Evolutionary conservation across 2,329 filamentous ascomycete genomes (phyloP).

Genomic region (Epichloe brachyelytri): DNA sequence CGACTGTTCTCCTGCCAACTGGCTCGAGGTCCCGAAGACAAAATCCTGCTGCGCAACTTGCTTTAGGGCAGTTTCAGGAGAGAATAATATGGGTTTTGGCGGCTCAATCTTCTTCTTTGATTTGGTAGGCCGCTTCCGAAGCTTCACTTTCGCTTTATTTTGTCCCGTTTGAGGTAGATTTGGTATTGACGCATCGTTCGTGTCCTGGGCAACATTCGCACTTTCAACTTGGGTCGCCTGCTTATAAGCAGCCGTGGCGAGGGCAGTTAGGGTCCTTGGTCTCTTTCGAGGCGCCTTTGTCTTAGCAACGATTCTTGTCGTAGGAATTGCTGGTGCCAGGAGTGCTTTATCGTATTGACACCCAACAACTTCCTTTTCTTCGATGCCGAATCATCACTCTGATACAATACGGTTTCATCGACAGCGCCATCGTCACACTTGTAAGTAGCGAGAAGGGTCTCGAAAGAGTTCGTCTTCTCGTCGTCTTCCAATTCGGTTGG

Average conservation of each 20-base stretch:
- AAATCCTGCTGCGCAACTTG: slow-evolving; percentile 60
- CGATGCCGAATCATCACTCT: neutral
- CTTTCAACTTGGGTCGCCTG: slow-evolving; percentile 19
- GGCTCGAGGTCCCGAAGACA: slow-evolving; percentile 77
- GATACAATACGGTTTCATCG: neutral
- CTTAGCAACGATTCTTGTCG: slow-evolving; percentile 25
- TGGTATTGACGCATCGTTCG: neutral
- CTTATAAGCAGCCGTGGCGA: slow-evolving; percentile 59
- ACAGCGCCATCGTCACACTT: slow-evolving; percentile 19
- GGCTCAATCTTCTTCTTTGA: slow-evolving; percentile 27
- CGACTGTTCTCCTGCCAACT: slow-evolving; percentile 61
- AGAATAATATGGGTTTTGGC: slow-evolving; percentile 44
- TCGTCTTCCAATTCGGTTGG: slow-evolving; percentile 4
- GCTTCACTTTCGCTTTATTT: slow-evolving; percentile 20
- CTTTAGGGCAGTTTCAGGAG: slow-evolving; percentile 54
- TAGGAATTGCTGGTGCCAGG: neutral
- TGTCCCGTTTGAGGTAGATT: slow-evolving; percentile 9
- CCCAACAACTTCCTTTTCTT: neutral
- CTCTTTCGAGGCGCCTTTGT: slow-evolving; percentile 52
- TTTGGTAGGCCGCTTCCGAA: slow-evolving; percentile 19
- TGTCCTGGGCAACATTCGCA: neutral
- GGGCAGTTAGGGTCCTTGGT: slow-evolving; percentile 61
- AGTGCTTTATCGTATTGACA: slow-evolving; percentile 2
- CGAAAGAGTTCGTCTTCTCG: slow-evolving; percentile 24
- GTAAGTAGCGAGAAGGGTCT: slow-evolving; percentile 30